These are phyloP conservation scores for Tetracladium setigerum DNA, from an alignment of 495 filamentous ascomycete species.

Conservation along the genomic window DNA sequence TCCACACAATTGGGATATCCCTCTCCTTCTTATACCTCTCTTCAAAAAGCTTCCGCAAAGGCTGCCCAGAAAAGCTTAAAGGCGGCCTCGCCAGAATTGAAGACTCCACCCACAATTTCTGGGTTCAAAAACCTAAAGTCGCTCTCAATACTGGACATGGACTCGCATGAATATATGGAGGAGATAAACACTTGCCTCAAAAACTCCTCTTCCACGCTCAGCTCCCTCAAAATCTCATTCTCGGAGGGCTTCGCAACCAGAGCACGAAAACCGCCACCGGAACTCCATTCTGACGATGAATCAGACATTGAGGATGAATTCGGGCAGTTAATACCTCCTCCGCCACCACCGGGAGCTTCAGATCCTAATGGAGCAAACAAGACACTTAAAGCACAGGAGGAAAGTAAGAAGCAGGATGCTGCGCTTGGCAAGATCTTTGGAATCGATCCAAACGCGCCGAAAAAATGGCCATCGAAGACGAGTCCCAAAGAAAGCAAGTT, in stretches of 20 bases:
- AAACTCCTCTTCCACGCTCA: slow-evolving; percentile 41
- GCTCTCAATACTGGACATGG: slow-evolving; percentile 49
- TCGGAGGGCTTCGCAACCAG: slow-evolving; percentile 41
- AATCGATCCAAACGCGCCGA: slow-evolving; percentile 28
- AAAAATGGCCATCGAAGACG: slow-evolving; percentile 17
- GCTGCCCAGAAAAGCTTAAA: no score
- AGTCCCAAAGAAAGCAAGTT: background rate
- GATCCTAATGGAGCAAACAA: slow-evolving; percentile 23
- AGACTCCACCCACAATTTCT: slow-evolving; percentile 40
- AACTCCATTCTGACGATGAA: slow-evolving; percentile 40
- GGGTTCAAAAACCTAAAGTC: slow-evolving; percentile 48
- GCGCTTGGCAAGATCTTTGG: slow-evolving; percentile 48
- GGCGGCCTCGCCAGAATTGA: background rate
- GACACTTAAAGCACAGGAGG: slow-evolving; percentile 36
- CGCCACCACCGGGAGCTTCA: background rate
- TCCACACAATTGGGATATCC: no score
- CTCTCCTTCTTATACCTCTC: background rate
- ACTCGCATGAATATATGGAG: slow-evolving; percentile 42
- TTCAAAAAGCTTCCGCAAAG: background rate
- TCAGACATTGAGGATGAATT: slow-evolving; percentile 38
- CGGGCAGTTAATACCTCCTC: slow-evolving; percentile 10
- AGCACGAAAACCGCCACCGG: slow-evolving; percentile 42
- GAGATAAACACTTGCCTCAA: slow-evolving; percentile 47
- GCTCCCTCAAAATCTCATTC: slow-evolving; percentile 48
- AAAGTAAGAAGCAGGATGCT: slow-evolving; percentile 44